Percentiles rank a stretch among this genome's conserved stretches.
These are phyloP conservation scores for Blastobotrys buckinghamii DNA, from an alignment of 1,139 yeast genomes.

Conservation along the genomic window DNA sequence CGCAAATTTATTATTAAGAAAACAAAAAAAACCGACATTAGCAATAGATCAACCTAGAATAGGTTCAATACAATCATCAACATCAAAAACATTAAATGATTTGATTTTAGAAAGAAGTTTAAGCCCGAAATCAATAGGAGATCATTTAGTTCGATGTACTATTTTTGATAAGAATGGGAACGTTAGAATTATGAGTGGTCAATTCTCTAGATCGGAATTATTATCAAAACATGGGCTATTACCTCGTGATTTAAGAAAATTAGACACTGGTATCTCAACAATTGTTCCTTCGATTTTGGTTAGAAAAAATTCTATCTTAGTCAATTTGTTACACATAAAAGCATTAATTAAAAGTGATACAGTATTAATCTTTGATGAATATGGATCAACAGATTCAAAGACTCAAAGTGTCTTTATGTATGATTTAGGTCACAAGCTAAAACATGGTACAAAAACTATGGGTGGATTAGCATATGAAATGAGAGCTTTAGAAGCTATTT, in stretches of 20 bases:
- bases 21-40: background rate
- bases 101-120: slow-evolving; percentile 33
- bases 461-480: slow-evolving; percentile 61
- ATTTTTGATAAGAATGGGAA: slow-evolving; percentile 70
- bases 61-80: background rate
- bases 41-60: background rate
- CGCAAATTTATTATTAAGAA: background rate
- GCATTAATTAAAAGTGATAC: slow-evolving; percentile 78
- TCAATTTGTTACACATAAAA: slow-evolving; percentile 77
- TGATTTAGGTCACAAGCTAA: slow-evolving; percentile 76
- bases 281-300: slow-evolving; percentile 85
- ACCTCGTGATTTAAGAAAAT: slow-evolving; percentile 79
- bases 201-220: slow-evolving; percentile 70
- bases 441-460: slow-evolving; percentile 36
- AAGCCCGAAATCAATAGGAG: slow-evolving; percentile 28
- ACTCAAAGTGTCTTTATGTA: slow-evolving; percentile 78
- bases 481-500: slow-evolving; percentile 81
- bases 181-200: slow-evolving; percentile 67
- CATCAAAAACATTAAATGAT: slow-evolving; percentile 17
- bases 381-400: slow-evolving; percentile 51
- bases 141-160: slow-evolving; percentile 53
- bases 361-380: slow-evolving; percentile 77
- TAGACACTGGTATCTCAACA: slow-evolving; percentile 84
- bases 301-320: slow-evolving; percentile 68
- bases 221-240: slow-evolving; percentile 67